phyloP scores from a whole-genome alignment of 2,329 filamentous ascomycete species.

The Trichoderma guizhouense region DNA sequence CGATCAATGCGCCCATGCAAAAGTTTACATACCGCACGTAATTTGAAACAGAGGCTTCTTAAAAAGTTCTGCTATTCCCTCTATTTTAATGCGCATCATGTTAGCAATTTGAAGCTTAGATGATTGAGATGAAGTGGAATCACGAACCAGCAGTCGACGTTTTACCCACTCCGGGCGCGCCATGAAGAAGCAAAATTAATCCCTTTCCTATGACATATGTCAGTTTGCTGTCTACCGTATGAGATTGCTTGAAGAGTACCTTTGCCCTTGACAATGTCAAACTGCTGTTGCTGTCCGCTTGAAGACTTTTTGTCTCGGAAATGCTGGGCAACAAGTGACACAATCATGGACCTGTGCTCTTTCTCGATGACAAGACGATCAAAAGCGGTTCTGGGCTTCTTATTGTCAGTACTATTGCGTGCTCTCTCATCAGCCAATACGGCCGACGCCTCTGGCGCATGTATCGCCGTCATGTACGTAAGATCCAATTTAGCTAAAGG shows the following conservation, averaged over 20 bases:
- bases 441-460: neutral
- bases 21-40: conserved; percentile 18
- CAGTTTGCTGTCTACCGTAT: fast-evolving
- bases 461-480: neutral
- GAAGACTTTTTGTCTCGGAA: conserved; percentile 23
- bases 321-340: conserved; percentile 2
- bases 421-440: neutral
- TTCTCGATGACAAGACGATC: conserved; percentile 26
- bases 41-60: conserved; percentile 27
- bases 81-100: neutral
- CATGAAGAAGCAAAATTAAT: conserved; percentile 34
- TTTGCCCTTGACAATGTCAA: conserved; percentile 13
- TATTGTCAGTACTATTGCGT: neutral
- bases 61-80: conserved; percentile 22
- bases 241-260: neutral
- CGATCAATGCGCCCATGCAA: no score
- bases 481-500: neutral
- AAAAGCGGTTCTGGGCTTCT: conserved; percentile 23
- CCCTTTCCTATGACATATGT: conserved; percentile 23
- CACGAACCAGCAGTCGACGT: conserved; percentile 28
- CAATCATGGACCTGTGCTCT: neutral
- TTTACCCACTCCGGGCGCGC: conserved; percentile 33
- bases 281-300: neutral
- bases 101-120: no score
- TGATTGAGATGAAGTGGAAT: neutral